phyloP scores from a whole-genome alignment of 2,329 filamentous ascomycete genomes.

The Verticillium zaregamsianum region DNA sequence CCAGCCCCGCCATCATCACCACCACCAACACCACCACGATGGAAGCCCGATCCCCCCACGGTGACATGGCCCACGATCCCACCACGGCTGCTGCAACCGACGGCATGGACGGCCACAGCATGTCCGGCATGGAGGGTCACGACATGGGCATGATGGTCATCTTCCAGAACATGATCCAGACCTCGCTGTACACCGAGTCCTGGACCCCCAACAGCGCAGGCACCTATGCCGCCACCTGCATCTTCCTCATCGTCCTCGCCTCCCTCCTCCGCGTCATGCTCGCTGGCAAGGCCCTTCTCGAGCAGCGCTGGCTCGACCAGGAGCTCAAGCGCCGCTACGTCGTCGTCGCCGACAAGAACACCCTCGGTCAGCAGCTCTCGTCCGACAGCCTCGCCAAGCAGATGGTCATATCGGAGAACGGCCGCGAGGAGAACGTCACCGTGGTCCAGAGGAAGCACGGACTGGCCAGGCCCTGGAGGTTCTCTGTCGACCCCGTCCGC shows the following conservation, averaged over 20 bases:
- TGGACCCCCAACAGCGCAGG: constrained; percentile 73
- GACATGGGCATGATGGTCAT: constrained; percentile 39
- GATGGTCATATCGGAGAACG: constrained; percentile 68
- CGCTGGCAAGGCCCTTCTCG: constrained; percentile 64
- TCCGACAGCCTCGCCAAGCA: constrained; percentile 59
- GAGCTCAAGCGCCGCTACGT: constrained; percentile 76
- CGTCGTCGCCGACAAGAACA: constrained; percentile 60
- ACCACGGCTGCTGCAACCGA: constrained; percentile 1
- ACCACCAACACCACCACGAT: background rate
- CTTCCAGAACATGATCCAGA: constrained; percentile 56
- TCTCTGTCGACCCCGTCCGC: constrained; percentile 73
- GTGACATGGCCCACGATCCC: constrained; percentile 1
- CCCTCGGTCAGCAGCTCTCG: constrained; percentile 55
- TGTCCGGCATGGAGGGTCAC: constrained; percentile 5
- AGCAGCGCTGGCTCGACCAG: constrained; percentile 61
- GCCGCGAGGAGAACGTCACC: constrained; percentile 74
- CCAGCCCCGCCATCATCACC: background rate
- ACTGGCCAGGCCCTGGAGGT: constrained; percentile 66
- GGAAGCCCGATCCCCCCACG: background rate
- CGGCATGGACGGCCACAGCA: constrained; percentile 1
- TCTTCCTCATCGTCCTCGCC: constrained; percentile 80
- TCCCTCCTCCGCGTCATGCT: constrained; percentile 66
- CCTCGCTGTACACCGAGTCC: constrained; percentile 51
- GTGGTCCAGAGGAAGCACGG: constrained; percentile 59
- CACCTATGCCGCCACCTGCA: constrained; percentile 82